Evolutionary conservation across 2,329 filamentous ascomycete species (phyloP).

Genomic region (Fusarium metavorans): DNA sequence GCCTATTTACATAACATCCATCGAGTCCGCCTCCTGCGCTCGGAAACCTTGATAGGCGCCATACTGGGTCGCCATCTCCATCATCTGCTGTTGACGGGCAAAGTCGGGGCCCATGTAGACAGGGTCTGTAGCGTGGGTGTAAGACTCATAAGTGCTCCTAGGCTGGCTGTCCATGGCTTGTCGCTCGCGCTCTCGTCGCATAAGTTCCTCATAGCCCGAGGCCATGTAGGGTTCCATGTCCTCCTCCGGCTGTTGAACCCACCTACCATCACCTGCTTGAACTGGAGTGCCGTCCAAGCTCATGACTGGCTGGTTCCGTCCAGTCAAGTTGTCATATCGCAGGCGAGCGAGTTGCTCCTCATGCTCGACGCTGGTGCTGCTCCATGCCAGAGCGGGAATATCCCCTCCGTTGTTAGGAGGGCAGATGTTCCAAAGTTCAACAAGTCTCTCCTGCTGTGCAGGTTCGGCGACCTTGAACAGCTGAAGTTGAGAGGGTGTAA

Average conservation of each 20-base stretch:
- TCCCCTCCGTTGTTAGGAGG: constrained; percentile 72
- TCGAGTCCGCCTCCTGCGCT: constrained; percentile 60
- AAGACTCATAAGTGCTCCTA: constrained; percentile 60
- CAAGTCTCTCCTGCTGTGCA: constrained; percentile 77
- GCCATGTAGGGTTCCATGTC: constrained; percentile 86
- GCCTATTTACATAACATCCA: constrained; percentile 57
- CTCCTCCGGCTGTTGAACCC: constrained; percentile 55
- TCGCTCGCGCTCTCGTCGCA: constrained; percentile 71
- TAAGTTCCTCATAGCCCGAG: constrained; percentile 80
- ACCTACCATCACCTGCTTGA: constrained; percentile 66
- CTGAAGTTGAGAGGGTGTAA: constrained; percentile 80
- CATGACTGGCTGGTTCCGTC: constrained; percentile 55
- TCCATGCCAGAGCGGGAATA: constrained; percentile 66
- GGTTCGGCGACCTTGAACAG: constrained; percentile 82
- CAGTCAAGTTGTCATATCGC: constrained; percentile 65
- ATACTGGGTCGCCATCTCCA: constrained; percentile 77
- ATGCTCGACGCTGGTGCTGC: constrained; percentile 65
- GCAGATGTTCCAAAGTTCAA: constrained; percentile 88
- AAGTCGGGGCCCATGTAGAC: constrained; percentile 69
- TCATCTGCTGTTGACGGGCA: constrained; percentile 62
- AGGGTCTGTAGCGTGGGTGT: constrained; percentile 73
- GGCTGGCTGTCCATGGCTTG: constrained; percentile 48
- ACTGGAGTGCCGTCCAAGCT: constrained; percentile 67
- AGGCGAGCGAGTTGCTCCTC: constrained; percentile 70
- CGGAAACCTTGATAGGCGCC: constrained; percentile 68